phyloP scores from a whole-genome alignment of 345 rosid species.

The Ailanthus altissimus region DNA sequence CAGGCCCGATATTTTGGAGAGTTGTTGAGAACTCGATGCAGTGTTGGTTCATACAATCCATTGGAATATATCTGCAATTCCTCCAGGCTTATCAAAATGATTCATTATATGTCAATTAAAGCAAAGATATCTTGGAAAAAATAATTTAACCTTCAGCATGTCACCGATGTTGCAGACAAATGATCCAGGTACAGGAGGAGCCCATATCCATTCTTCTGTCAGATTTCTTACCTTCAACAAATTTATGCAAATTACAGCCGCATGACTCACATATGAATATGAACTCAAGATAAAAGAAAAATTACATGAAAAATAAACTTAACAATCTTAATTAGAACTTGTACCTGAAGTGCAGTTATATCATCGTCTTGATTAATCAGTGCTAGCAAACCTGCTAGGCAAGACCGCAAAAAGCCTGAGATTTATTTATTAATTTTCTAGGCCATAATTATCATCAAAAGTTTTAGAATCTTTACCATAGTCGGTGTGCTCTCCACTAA shows the following conservation, averaged over 20 bases:
- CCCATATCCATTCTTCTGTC: constrained; percentile 83
- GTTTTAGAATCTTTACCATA: constrained; percentile 53
- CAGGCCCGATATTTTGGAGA: constrained; percentile 61
- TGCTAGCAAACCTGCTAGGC: constrained; percentile 58
- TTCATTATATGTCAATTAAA: neutral
- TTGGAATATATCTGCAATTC: constrained; percentile 69
- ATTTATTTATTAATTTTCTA: neutral
- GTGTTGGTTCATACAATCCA: constrained; percentile 80
- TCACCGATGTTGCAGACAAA: constrained; percentile 94
- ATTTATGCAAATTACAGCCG: neutral
- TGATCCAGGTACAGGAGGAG: constrained; percentile 78
- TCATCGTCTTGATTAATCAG: constrained; percentile 86
- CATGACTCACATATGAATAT: neutral
- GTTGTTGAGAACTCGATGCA: constrained; percentile 68
- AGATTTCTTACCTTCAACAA: constrained; percentile 69
- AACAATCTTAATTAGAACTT: too few relatives aligned
- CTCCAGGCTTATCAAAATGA: neutral
- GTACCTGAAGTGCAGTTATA: constrained; percentile 86
- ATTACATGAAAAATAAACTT: too few relatives aligned
- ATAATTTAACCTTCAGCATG: constrained; percentile 75
- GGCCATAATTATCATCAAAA: constrained; percentile 2
- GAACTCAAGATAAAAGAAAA: too few relatives aligned
- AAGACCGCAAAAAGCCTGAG: constrained; percentile 5
- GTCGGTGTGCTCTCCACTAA: constrained; percentile 88
- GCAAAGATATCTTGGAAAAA: neutral